A percentile compares a stretch with the other conserved stretches of the same genome.
These are phyloP conservation scores for Peronospora destructor DNA, from an alignment of 352 stramenopile genomes.

Conservation along the genomic window DNA sequence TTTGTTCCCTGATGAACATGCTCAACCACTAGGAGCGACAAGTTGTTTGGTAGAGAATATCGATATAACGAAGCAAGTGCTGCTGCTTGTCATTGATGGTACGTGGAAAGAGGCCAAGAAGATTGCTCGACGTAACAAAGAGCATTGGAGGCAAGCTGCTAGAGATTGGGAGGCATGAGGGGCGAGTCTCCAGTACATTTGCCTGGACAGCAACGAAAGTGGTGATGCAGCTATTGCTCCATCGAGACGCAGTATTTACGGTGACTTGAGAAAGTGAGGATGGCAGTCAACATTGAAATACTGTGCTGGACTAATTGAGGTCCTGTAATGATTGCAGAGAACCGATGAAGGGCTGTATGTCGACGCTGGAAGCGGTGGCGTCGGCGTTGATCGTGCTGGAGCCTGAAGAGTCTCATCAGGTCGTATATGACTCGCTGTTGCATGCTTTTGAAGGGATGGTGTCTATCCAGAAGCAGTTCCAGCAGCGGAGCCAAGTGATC, in stretches of 20 bases:
- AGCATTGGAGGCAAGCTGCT: conserved; percentile 35
- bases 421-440: conserved; percentile 29
- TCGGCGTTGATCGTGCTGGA: conserved; percentile 42
- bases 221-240: not conserved
- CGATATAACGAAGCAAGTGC: conserved; percentile 7
- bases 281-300: not conserved
- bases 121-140: conserved; percentile 45
- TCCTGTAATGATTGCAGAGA: conserved; percentile 32
- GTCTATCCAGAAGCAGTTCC: conserved; percentile 43
- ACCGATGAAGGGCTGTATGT: conserved; percentile 66
- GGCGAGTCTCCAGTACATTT: conserved; percentile 43
- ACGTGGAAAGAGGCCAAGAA: conserved; percentile 83
- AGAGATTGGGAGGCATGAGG: conserved; percentile 16
- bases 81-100: conserved; percentile 67
- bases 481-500: conserved; percentile 20
- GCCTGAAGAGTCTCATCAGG: conserved; percentile 8
- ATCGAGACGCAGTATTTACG: conserved; percentile 46
- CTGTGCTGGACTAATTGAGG: conserved; percentile 1
- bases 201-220: conserved; percentile 20
- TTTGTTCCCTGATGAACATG: conserved; percentile 38
- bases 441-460: conserved; percentile 55
- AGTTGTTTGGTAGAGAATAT: not conserved
- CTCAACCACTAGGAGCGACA: conserved; percentile 19
- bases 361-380: conserved; percentile 65
- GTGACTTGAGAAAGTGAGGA: conserved; percentile 41